A percentile compares a stretch with the other conserved stretches of the same genome.
Evolutionary conservation across 495 filamentous ascomycete genomes (phyloP).

Genomic region (Aspergillus kassunensis): DNA sequence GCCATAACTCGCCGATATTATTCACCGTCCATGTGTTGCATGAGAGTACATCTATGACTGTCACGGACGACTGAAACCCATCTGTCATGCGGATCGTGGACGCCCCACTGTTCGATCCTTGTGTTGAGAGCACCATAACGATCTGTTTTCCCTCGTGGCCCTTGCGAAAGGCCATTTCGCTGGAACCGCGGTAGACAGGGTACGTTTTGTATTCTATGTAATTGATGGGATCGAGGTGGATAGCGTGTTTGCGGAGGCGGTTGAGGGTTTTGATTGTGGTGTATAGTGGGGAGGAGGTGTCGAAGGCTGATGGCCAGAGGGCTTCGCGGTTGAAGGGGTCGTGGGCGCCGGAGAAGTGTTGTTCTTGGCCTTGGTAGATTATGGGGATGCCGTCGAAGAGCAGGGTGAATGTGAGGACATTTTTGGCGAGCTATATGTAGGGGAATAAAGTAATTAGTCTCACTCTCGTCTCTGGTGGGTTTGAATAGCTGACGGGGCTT

Average conservation of each 20-base stretch:
- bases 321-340: constrained; percentile 71
- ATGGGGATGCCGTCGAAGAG: constrained; percentile 65
- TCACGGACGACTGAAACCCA: constrained; percentile 32
- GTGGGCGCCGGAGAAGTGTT: constrained; percentile 55
- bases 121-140: constrained; percentile 57
- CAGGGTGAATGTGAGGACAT: constrained; percentile 67
- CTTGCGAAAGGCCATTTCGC: constrained; percentile 61
- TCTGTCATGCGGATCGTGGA: constrained; percentile 42
- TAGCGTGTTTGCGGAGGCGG: constrained; percentile 54
- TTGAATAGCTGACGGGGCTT: constrained; percentile 14
- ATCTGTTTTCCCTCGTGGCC: constrained; percentile 51
- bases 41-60: constrained; percentile 46
- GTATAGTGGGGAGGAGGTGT: constrained; percentile 58
- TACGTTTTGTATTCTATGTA: constrained; percentile 50
- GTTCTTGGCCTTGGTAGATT: constrained; percentile 69
- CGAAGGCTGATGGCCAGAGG: constrained; percentile 65
- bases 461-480: too few species aligned
- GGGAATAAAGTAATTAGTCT: too few species aligned
- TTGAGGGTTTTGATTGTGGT: constrained; percentile 54
- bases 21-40: constrained; percentile 44
- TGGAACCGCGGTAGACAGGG: constrained; percentile 50
- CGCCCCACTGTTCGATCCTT: constrained; percentile 40
- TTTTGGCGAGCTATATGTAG: constrained; percentile 49
- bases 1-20: constrained; percentile 38
- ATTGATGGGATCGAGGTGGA: constrained; percentile 44